A percentile compares a stretch with the other conserved stretches of the same genome.
Evolutionary conservation across 148 eudicot species (phyloP).

Genomic region (Chenopodium album): DNA sequence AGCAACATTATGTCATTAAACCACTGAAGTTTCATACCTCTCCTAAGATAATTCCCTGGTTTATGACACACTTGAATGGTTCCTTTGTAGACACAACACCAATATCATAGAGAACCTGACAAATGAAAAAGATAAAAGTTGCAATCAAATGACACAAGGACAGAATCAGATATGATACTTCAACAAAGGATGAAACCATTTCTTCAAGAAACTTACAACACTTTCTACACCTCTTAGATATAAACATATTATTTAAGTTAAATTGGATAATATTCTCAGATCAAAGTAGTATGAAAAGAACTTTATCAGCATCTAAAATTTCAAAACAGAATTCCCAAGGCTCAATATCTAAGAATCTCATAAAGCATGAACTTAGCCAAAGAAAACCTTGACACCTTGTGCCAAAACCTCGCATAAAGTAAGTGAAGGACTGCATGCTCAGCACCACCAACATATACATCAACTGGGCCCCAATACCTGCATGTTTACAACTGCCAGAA

Average conservation of each 20-base stretch:
- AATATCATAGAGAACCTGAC: slow-evolving; percentile 94
- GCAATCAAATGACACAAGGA: slow-evolving; percentile 2
- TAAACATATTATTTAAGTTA: background rate
- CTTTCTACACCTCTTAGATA: background rate
- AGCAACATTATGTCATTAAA: background rate
- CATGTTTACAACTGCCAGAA: slow-evolving; percentile 11
- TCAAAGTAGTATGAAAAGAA: background rate
- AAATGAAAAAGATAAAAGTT: slow-evolving; percentile 5
- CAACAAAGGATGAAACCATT: background rate
- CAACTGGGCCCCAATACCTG: slow-evolving; percentile 99
- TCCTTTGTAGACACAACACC: slow-evolving; percentile 95
- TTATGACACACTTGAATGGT: slow-evolving; percentile 98
- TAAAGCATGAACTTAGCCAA: background rate
- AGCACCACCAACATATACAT: slow-evolving; percentile 99
- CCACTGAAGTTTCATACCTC: slow-evolving; percentile 57
- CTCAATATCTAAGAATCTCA: slow-evolving; percentile 8
- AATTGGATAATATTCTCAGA: slow-evolving; percentile 1
- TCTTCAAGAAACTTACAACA: slow-evolving; percentile 1
- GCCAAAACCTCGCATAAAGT: slow-evolving; percentile 98
- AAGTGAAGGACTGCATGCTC: slow-evolving; percentile 99
- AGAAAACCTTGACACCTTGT: slow-evolving; percentile 90
- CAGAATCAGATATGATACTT: background rate
- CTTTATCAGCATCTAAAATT: background rate
- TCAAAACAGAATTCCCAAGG: background rate
- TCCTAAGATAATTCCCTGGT: slow-evolving; percentile 96